Base-by-base conservation (phyloP, 306 rosid genomes). In the Elaeagnus macrophylla region DNA sequence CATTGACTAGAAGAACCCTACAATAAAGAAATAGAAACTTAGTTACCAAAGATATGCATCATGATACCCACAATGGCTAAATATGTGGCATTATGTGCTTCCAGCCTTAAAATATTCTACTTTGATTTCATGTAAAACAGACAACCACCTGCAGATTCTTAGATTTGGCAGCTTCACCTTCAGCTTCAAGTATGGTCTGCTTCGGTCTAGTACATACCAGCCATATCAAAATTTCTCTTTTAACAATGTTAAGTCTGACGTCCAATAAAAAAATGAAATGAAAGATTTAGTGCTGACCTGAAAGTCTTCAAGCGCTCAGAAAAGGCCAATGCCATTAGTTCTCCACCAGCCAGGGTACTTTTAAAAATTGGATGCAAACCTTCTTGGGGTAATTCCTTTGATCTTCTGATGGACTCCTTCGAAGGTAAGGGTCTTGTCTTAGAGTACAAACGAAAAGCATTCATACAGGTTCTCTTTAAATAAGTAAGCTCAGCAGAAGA, bases 111-210 rank as follows among this genome's bases (percentile, higher is more conserved):
- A 39, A 69, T 66, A 43, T 19, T 35, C n/a, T 16, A 10, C 44
- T 36, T 3, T 6, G 7, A 41, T 16, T 7, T 6, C 5, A 37
- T 43, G 12, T 16, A 65, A 16, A 44, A 39, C 44, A 49, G 9
- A 47, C 53, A 69, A 68, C 7, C 45, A 86, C 91, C 82, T 79
- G 74, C 49, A 19, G 48, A 68, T 67, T 74, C 83, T 78, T 90
- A 46, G 86, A 82, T 57, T 80, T 86, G 40, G 94, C 81, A 63
- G 86, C 79, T 73, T 81, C 90, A 40, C 97, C 95, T 80, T 90
- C 95, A 63, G 97, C 77, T 81, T 91, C 97, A 73, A 91, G 76
- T 54, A 91, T 70, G 55, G 96, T 86, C 68, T 84, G 94, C 86
- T 91, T 87, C 57, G 94, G 89, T 78, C 97, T 91, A 71, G 63